Evolutionary conservation across 768 basidiomycete genomes (phyloP).

Genomic region (Punctularia strigosozonata): DNA sequence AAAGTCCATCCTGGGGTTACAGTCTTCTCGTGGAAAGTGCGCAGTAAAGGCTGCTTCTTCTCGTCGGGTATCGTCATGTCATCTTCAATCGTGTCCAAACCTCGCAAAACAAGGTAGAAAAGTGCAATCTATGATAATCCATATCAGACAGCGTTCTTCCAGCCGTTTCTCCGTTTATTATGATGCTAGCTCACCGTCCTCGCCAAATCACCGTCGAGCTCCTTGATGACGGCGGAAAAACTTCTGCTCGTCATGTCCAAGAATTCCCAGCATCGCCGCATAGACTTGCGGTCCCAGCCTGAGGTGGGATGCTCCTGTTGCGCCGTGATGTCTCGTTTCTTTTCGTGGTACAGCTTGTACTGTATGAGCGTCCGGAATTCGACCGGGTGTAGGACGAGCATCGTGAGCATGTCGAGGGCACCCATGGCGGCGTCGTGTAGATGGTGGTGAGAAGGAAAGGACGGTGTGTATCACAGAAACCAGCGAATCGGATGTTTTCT

Average conservation of each 20-base stretch:
- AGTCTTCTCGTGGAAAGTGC: conserved; percentile 71
- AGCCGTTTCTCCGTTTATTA: no score
- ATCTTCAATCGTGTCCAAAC: conserved; percentile 95
- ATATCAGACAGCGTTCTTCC: background rate
- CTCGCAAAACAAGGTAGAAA: conserved; percentile 91
- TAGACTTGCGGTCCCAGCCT: conserved; percentile 76
- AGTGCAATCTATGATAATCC: conserved; percentile 61
- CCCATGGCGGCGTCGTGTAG: conserved; percentile 30
- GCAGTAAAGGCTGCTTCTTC: conserved; percentile 76
- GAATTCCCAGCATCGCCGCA: conserved; percentile 86
- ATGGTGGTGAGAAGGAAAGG: background rate
- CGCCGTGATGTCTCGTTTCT: conserved; percentile 71
- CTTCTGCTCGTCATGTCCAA: conserved; percentile 83
- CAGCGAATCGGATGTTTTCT: background rate
- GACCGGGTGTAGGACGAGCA: conserved; percentile 66
- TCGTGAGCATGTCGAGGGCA: conserved; percentile 45
- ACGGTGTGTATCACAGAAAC: background rate
- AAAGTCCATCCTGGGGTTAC: conserved; percentile 82
- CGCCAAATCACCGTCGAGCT: conserved; percentile 90
- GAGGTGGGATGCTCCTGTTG: conserved; percentile 64
- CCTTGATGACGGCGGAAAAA: conserved; percentile 90
- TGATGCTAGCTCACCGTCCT: conserved; percentile 57
- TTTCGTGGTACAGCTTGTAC: conserved; percentile 74
- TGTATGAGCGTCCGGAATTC: conserved; percentile 80
- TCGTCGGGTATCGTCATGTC: conserved; percentile 92